phyloP scores from a whole-genome alignment of 352 stramenopile genomes.

The Pythium insidiosum region DNA sequence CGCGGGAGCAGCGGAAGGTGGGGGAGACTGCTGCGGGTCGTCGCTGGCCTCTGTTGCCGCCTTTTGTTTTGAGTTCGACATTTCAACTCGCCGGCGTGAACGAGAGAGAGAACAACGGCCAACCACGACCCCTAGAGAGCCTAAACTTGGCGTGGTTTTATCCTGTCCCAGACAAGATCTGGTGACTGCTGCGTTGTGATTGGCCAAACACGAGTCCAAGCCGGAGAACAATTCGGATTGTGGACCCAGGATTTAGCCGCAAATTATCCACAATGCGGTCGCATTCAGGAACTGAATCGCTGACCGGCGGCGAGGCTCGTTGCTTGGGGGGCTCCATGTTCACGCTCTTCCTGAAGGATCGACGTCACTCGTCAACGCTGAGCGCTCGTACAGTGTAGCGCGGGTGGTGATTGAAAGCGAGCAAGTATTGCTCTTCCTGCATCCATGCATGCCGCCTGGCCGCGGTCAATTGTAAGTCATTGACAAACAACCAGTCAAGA shows the following conservation, averaged over 20 bases:
- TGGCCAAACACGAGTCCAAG: conserved; percentile 1
- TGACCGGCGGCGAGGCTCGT: too few relatives aligned
- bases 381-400: too few relatives aligned
- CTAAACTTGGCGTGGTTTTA: conserved; percentile 8
- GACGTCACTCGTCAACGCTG: too few relatives aligned
- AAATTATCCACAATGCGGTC: too few relatives aligned
- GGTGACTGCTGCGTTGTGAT: not conserved
- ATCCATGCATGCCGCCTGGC: too few relatives aligned
- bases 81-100: not conserved
- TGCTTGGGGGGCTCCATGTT: too few relatives aligned
- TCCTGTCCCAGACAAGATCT: conserved; percentile 2
- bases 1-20: not conserved
- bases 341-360: too few relatives aligned
- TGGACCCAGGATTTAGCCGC: too few relatives aligned
- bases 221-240: not conserved
- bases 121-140: not conserved
- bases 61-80: conserved; percentile 3
- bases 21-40: conserved; percentile 10
- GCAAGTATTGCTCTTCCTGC: conserved; percentile 16
- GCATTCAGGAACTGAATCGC: too few relatives aligned
- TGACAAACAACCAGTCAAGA: too few relatives aligned
- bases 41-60: too few relatives aligned
- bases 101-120: conserved; percentile 7
- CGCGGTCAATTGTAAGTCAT: too few relatives aligned
- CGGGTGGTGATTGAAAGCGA: not conserved